These are phyloP conservation scores for Grosmannia clavigera DNA, from an alignment of 2,329 filamentous ascomycete genomes.

Conservation along the genomic window DNA sequence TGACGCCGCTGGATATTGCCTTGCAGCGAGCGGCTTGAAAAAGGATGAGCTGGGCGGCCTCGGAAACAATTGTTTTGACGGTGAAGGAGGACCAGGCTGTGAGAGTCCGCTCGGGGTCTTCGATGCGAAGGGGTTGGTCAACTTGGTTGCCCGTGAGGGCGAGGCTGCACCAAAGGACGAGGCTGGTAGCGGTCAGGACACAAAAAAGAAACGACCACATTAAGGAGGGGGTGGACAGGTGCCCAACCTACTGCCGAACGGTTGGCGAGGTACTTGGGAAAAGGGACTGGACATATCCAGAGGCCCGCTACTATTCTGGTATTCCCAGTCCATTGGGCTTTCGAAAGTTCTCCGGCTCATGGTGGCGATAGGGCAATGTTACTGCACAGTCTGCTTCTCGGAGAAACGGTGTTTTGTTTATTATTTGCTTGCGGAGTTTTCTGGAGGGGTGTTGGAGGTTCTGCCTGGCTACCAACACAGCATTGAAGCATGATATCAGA, in stretches of 20 bases:
- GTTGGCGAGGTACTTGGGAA: conserved; percentile 34
- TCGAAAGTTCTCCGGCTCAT: conserved; percentile 42
- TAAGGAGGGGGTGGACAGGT: not conserved
- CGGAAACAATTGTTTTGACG: conserved; percentile 20
- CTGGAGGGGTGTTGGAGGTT: too few relatives aligned
- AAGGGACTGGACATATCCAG: conserved; percentile 51
- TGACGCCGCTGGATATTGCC: conserved; percentile 33
- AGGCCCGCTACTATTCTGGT: conserved; percentile 41
- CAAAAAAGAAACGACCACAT: not conserved
- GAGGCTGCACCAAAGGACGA: conserved; percentile 15
- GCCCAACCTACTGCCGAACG: conserved; percentile 27
- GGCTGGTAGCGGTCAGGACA: conserved; percentile 2
- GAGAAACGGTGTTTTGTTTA: too few relatives aligned
- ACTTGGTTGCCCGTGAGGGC: conserved; percentile 12
- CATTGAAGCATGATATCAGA: not conserved
- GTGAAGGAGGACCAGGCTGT: conserved; percentile 10
- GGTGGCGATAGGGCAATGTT: not conserved
- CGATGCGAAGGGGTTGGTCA: conserved; percentile 16
- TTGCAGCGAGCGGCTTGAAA: conserved; percentile 31
- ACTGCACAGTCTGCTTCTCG: not conserved
- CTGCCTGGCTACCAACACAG: too few relatives aligned
- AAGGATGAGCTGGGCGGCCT: conserved; percentile 29
- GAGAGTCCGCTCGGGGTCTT: not conserved
- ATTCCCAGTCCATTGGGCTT: conserved; percentile 56
- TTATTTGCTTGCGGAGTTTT: too few relatives aligned